Evolutionary conservation across 192 early-diverging fungal genomes (phyloP), one percentile per base, ranked within the genome.

Genomic region (Entomortierella lignicola): DNA sequence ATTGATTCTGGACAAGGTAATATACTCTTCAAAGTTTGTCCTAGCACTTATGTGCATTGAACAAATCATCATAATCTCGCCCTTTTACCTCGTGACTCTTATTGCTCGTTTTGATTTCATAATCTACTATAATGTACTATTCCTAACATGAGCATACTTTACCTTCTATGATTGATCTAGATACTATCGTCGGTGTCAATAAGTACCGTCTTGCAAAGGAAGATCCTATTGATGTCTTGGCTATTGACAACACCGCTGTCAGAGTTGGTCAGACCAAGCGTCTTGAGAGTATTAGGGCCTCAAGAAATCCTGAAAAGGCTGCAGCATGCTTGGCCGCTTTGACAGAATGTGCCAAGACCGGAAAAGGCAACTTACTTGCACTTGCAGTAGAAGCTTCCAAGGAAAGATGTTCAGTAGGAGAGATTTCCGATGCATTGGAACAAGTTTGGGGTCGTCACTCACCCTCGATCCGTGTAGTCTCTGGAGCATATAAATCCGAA

Each of bases 171-270:
- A n/a, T n/a, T n/a, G n/a, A n/a, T 20, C 7, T 77, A 92, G 91
- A 94, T 64, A 85, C 88, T 25, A 95, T 96, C 77, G 94, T 96
- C 29, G 95, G 95, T 69, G 95, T 96, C 43, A 96, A 96, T 86
- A 96, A 96, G 85, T 96, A 93, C 83, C 80, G 88, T 12, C 74
- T 94, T 50, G 83, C 83, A 29, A 88, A 88, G 34, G 94, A 93
- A 60, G 87, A 86, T 55, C 64, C 55, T 13, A 84, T 90, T 53
- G 91, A 91, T n/a, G 92, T 94, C 18, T 84, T 91, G 42, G 85
- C 92, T 12, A 96, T 96, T 51, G 95, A 96, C 66, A 96, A 96
- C 77, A 87, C 88, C 10, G 73, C 82, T 43, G 95, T 96, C 27
- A 85, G 94, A 61, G 66, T 88, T 34, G 73, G 63, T 66, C 73